Percentiles rank a stretch among this genome's conserved stretches.
These are phyloP conservation scores for Pterulicium gracile DNA, from an alignment of 1,284 basidiomycete genomes.

Conservation along the genomic window DNA sequence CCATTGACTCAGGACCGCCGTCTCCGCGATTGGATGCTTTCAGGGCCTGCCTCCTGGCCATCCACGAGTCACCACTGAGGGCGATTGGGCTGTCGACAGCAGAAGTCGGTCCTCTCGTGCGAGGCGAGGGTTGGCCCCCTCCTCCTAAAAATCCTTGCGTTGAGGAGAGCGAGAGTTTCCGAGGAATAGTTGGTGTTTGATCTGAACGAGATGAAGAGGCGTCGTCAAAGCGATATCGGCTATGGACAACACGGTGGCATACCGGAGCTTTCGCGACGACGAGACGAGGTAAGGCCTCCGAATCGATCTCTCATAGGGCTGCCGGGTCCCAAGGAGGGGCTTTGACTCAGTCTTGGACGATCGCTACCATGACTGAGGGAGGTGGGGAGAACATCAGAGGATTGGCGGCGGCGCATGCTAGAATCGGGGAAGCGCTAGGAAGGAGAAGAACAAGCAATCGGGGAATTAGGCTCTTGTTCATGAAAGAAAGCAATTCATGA, in stretches of 20 bases:
- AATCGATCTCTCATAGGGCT: slow-evolving; percentile 61
- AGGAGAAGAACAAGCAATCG: slow-evolving; percentile 10
- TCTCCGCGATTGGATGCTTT: slow-evolving; percentile 29
- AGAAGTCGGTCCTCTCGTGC: slow-evolving; percentile 45
- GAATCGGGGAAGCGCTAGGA: slow-evolving; percentile 60
- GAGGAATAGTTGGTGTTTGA: slow-evolving; percentile 37
- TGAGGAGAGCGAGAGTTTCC: slow-evolving; percentile 62
- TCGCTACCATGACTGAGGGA: slow-evolving; percentile 36
- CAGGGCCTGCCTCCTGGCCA: slow-evolving; percentile 45
- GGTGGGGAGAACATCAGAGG: slow-evolving; percentile 54
- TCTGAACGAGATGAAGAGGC: slow-evolving; percentile 22
- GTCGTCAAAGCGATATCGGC: slow-evolving; percentile 6
- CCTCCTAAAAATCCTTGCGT: slow-evolving; percentile 39
- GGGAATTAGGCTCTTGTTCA: too few relatives aligned
- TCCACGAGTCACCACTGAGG: slow-evolving; percentile 50
- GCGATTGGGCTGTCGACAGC: slow-evolving; percentile 60
- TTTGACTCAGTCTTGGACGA: slow-evolving; percentile 43
- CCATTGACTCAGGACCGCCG: slow-evolving; percentile 28
- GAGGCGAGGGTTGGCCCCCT: slow-evolving; percentile 53
- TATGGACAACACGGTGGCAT: slow-evolving; percentile 8
- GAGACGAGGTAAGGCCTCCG: slow-evolving; percentile 35
- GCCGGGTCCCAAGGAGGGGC: slow-evolving; percentile 28
- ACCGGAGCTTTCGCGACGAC: slow-evolving; percentile 64
- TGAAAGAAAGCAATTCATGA: too few relatives aligned
- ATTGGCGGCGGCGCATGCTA: slow-evolving; percentile 71